These are phyloP conservation scores for Handroanthus guayacan DNA, from an alignment of 257 asterid genomes.

Conservation along the genomic window DNA sequence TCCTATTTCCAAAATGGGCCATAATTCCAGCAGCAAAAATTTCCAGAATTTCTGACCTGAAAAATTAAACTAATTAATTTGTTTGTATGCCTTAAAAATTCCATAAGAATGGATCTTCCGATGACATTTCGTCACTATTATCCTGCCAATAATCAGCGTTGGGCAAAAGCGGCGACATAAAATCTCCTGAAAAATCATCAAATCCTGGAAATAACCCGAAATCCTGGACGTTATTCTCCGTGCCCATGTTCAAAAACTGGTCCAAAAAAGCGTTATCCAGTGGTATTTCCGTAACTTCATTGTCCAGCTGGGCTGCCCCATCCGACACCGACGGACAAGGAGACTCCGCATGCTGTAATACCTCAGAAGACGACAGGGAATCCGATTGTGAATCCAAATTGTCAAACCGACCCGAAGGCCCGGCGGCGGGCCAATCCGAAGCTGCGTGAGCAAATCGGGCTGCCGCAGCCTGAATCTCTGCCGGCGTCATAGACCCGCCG, in stretches of 20 bases:
- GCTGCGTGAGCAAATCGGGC: constrained; percentile 60
- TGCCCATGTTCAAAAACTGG: constrained; percentile 42
- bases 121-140: constrained; percentile 42
- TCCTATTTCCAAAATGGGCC: constrained; percentile 9
- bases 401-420: constrained; percentile 42
- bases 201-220: constrained; percentile 71
- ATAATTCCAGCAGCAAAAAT: constrained; percentile 50
- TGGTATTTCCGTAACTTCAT: constrained; percentile 53
- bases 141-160: constrained; percentile 47
- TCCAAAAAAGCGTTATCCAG: constrained; percentile 54
- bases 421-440: neutral
- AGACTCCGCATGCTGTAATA: constrained; percentile 48
- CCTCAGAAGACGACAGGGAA: constrained; percentile 46
- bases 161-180: constrained; percentile 44
- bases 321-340: constrained; percentile 62
- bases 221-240: constrained; percentile 41
- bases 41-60: constrained; percentile 41
- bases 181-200: constrained; percentile 55
- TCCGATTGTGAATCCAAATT: constrained; percentile 43
- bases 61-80: neutral
- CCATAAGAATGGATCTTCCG: constrained; percentile 64
- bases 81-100: constrained; percentile 44
- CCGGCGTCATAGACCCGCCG: constrained; percentile 62
- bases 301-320: constrained; percentile 41
- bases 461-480: constrained; percentile 74